These are phyloP conservation scores for Pyrus hybrid DNA, from an alignment of 331 rosid genomes.

Conservation along the genomic window DNA sequence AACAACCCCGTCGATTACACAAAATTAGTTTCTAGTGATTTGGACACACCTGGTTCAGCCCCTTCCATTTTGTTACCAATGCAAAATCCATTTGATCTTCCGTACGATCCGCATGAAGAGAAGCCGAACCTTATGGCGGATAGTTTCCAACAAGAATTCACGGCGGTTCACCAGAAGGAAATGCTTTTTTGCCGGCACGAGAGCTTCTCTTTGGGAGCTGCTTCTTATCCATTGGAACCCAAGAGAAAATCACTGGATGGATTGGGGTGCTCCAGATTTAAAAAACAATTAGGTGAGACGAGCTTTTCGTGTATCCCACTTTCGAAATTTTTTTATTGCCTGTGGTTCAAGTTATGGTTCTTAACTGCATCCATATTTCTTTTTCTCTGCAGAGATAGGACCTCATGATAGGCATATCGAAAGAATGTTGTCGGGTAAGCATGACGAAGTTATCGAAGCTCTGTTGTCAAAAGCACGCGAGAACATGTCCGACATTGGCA, in stretches of 20 bases:
- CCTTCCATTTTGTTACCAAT: constrained; percentile 46
- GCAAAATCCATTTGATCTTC: constrained; percentile 69
- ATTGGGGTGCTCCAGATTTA: constrained; percentile 28
- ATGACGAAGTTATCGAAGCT: constrained; percentile 47
- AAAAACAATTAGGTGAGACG: constrained; percentile 35
- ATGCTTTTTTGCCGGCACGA: constrained; percentile 52
- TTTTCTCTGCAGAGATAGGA: constrained; percentile 48
- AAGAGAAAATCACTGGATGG: constrained; percentile 28
- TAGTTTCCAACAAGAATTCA: constrained; percentile 58
- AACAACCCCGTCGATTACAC: constrained; percentile 9
- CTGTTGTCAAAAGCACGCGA: constrained; percentile 23
- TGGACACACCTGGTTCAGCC: constrained; percentile 75
- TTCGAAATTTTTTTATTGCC: background rate
- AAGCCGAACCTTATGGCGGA: constrained; percentile 51
- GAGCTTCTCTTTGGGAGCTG: constrained; percentile 52
- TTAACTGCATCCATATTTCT: background rate
- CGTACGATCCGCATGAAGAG: constrained; percentile 68
- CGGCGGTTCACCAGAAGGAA: constrained; percentile 31
- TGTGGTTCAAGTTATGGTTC: background rate
- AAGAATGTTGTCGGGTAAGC: constrained; percentile 30
- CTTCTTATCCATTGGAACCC: constrained; percentile 18
- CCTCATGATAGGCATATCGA: constrained; percentile 53
- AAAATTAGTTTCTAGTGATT: constrained; percentile 12
- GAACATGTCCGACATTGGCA: background rate
- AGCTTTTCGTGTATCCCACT: background rate